phyloP scores from a whole-genome alignment of 306 rosid genomes.

The Vigna radiata region DNA sequence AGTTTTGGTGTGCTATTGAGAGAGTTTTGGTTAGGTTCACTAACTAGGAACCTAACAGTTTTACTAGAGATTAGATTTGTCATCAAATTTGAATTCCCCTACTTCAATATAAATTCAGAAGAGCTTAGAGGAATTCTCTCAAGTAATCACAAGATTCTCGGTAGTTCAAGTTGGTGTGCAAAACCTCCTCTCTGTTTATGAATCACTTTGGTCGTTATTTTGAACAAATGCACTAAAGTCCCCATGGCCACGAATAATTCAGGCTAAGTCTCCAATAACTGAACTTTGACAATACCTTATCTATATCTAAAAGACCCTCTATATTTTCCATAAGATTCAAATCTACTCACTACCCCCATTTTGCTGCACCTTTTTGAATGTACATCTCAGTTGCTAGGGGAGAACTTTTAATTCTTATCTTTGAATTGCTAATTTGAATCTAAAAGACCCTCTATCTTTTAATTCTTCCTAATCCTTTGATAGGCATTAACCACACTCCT shows the following conservation, averaged over 20 bases:
- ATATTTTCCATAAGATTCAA: neutral
- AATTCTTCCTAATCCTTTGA: too few relatives aligned
- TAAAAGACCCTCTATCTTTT: too few relatives aligned
- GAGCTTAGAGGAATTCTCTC: neutral
- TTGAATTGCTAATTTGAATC: too few relatives aligned
- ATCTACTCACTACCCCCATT: neutral
- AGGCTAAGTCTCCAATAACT: neutral
- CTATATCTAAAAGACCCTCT: neutral
- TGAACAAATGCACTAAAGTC: neutral
- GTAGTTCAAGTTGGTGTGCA: neutral
- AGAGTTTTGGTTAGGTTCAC: too few relatives aligned
- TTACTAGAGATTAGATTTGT: neutral
- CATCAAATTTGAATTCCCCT: neutral
- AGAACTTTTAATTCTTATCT: too few relatives aligned
- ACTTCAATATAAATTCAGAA: constrained; percentile 1
- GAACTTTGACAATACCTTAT: neutral
- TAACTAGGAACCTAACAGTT: neutral
- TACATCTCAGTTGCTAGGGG: neutral
- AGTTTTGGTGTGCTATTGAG: too few relatives aligned
- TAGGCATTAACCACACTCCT: too few relatives aligned
- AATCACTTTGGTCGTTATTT: neutral
- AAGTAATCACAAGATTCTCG: neutral
- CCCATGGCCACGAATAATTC: neutral
- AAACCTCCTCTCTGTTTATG: constrained; percentile 1
- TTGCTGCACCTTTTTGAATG: neutral